Evolutionary conservation across 2,329 filamentous ascomycete species (phyloP).

Genomic region (Hypoxylon sp.): DNA sequence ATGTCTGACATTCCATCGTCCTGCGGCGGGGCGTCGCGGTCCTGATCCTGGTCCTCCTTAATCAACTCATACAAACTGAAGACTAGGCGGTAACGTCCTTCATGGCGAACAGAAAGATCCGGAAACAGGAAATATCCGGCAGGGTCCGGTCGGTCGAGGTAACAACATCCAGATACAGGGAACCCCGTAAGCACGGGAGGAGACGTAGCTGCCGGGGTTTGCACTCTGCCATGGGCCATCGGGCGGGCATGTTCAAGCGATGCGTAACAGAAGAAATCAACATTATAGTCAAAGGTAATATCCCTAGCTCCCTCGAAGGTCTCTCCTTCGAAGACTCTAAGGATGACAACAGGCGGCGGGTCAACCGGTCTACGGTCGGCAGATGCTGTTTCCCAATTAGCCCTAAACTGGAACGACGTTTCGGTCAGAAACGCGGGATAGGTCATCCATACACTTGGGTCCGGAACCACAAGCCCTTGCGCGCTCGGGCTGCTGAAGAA

Average conservation of each 20-base stretch:
- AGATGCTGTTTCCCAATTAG: slow-evolving; percentile 66
- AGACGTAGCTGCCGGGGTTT: slow-evolving; percentile 73
- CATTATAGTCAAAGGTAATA: slow-evolving; percentile 91
- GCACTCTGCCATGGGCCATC: slow-evolving; percentile 83
- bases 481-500: slow-evolving; percentile 94
- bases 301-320: slow-evolving; percentile 72
- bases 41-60: slow-evolving; percentile 84
- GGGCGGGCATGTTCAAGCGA: slow-evolving; percentile 88
- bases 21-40: slow-evolving; percentile 62
- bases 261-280: slow-evolving; percentile 97
- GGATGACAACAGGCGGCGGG: slow-evolving; percentile 91
- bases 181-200: slow-evolving; percentile 92
- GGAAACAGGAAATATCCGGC: slow-evolving; percentile 98
- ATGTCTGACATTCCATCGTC: slow-evolving; percentile 51
- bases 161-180: slow-evolving; percentile 94
- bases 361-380: slow-evolving; percentile 93
- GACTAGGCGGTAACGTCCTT: slow-evolving; percentile 89
- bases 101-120: slow-evolving; percentile 93
- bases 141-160: slow-evolving; percentile 84
- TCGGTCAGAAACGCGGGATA: slow-evolving; percentile 24
- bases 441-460: slow-evolving; percentile 79
- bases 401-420: slow-evolving; percentile 14
- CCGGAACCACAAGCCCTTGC: slow-evolving; percentile 95
- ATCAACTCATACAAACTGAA: slow-evolving; percentile 96
- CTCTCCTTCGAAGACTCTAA: slow-evolving; percentile 83